These are phyloP conservation scores for Annona cherimola DNA, from an alignment of 164 flowering plant genomes.

Conservation along the genomic window DNA sequence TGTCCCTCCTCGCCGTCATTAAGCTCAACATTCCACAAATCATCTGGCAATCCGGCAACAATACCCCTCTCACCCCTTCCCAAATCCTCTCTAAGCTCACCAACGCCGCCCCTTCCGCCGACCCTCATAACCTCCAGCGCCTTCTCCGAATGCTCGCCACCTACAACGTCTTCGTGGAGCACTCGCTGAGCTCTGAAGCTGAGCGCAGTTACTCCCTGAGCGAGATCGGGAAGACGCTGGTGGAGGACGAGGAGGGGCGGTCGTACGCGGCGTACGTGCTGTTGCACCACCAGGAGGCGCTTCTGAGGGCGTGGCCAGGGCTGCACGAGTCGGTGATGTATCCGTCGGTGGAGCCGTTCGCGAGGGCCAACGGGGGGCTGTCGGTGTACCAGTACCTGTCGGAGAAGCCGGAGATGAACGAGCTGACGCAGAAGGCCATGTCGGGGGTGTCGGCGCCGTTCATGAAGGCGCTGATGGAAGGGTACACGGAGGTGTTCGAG, in stretches of 20 bases:
- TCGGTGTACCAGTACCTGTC: conserved; percentile 58
- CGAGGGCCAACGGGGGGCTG: conserved; percentile 49
- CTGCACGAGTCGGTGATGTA: conserved; percentile 58
- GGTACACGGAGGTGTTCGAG: conserved; percentile 48
- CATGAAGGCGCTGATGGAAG: conserved; percentile 55
- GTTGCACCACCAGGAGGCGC: conserved; percentile 70
- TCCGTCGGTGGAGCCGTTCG: conserved; percentile 50
- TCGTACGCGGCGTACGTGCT: conserved; percentile 65
- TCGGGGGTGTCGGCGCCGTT: conserved; percentile 72
- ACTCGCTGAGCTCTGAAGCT: conserved; percentile 12
- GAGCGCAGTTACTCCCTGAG: conserved; percentile 52
- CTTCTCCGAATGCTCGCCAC: conserved; percentile 60
- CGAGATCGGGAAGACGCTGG: conserved; percentile 51
- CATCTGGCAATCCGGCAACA: conserved; percentile 52
- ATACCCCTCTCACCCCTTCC: conserved; percentile 58
- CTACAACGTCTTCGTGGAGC: conserved; percentile 58
- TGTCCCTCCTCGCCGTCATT: conserved; percentile 67
- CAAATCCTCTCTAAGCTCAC: conserved; percentile 36
- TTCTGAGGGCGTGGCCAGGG: conserved; percentile 55
- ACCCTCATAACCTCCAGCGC: conserved; percentile 54
- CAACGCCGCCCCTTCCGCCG: neutral
- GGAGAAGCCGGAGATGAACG: conserved; percentile 60
- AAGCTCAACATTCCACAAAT: conserved; percentile 64
- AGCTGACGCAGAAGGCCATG: conserved; percentile 71
- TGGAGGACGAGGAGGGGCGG: conserved; percentile 45